Conservation (phyloP, 192 early-diverging fungal species). For the Linnemannia hyalina region DNA sequence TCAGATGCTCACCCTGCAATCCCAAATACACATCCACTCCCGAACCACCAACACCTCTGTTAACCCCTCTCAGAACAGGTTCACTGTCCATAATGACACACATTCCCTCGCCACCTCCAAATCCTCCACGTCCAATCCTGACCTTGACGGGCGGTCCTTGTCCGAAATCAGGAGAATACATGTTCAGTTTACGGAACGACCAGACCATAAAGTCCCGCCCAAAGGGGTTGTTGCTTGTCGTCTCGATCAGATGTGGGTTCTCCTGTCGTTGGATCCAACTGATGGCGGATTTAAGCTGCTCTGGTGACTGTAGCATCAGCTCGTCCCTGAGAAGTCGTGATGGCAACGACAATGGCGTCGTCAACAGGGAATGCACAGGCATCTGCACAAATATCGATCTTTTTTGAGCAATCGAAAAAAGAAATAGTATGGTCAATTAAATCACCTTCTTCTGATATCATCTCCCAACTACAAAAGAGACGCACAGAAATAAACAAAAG, state of each 20-base stretch:
- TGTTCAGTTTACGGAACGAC: constrained; percentile 46
- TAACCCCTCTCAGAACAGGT: neutral
- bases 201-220: constrained; percentile 52
- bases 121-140: constrained; percentile 43
- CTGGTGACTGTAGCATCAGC: constrained; percentile 40
- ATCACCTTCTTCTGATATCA: neutral
- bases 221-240: constrained; percentile 44
- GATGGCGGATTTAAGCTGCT: constrained; percentile 36
- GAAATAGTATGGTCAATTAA: neutral
- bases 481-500: neutral
- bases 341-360: constrained; percentile 48
- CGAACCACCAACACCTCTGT: neutral
- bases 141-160: constrained; percentile 35
- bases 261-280: constrained; percentile 51
- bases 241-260: constrained; percentile 46
- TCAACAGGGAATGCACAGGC: constrained; percentile 51
- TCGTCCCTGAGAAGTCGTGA: constrained; percentile 49
- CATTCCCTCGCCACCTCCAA: constrained; percentile 55
- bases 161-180: constrained; percentile 49
- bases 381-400: constrained; percentile 55
- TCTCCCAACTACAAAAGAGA: neutral
- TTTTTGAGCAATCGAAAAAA: neutral
- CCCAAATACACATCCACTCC: constrained; percentile 55
- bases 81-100: constrained; percentile 50
- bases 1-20: constrained; percentile 44